Conservation (phyloP, 2,329 filamentous ascomycete species). For the Claviceps spartinae region DNA sequence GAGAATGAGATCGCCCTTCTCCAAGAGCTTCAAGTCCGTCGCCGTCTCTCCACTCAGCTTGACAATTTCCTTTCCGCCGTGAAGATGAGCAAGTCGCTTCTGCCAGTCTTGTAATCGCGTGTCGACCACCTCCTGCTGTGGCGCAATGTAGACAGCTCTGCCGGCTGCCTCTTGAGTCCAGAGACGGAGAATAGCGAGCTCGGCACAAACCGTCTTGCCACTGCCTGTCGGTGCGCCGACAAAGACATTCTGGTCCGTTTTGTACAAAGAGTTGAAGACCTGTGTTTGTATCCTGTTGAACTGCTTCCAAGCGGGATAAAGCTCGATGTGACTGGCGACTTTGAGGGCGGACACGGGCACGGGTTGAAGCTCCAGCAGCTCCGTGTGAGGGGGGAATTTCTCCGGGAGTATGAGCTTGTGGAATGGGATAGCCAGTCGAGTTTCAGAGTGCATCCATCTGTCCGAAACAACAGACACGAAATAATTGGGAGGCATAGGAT, state of each 20-base stretch:
- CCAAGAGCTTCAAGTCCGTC: conserved; percentile 77
- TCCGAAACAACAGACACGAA: conserved; percentile 93
- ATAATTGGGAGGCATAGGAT: conserved; percentile 97
- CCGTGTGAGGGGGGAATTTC: conserved; percentile 89
- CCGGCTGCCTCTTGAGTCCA: conserved; percentile 51
- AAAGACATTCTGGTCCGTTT: conserved; percentile 86
- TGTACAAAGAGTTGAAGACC: conserved; percentile 86
- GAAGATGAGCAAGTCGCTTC: conserved; percentile 55
- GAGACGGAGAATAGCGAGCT: conserved; percentile 80
- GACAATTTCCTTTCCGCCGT: conserved; percentile 77
- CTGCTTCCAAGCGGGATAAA: conserved; percentile 73
- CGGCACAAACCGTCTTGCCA: conserved; percentile 92
- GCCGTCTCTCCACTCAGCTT: conserved; percentile 91
- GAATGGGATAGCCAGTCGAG: conserved; percentile 83
- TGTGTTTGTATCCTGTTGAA: conserved; percentile 99
- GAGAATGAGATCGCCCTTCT: conserved; percentile 75
- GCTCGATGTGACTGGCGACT: conserved; percentile 61
- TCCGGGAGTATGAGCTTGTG: conserved; percentile 89
- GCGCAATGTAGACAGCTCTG: conserved; percentile 84
- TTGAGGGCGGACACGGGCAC: conserved; percentile 83
- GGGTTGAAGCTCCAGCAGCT: conserved; percentile 80
- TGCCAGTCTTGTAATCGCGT: conserved; percentile 74
- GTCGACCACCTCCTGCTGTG: conserved; percentile 87
- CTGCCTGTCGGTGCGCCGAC: conserved; percentile 86
- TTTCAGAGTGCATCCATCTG: conserved; percentile 97